Evolutionary conservation across 257 asterid genomes (phyloP).

Genomic region (Solanum pinnatisectum): DNA sequence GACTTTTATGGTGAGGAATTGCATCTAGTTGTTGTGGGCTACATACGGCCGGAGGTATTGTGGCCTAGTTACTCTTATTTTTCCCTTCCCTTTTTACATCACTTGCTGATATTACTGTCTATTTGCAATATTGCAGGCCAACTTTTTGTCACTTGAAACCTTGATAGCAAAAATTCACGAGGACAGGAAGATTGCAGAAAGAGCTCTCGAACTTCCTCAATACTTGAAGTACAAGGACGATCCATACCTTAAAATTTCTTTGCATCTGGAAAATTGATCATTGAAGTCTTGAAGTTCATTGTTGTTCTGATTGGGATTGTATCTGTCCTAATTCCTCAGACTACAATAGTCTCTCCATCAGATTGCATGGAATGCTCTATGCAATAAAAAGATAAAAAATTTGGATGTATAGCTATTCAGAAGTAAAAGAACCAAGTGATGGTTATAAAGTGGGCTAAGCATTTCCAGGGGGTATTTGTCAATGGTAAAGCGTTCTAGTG

Average conservation of each 20-base stretch:
- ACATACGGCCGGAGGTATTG: conserved; percentile 81
- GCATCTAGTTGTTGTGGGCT: conserved; percentile 73
- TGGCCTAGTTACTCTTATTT: neutral
- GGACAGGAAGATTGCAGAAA: conserved; percentile 58
- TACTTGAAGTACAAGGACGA: conserved; percentile 55
- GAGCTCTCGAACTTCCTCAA: conserved; percentile 60
- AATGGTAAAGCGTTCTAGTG: neutral
- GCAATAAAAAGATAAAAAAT: neutral
- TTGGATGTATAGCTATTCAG: neutral
- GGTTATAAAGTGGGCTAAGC: neutral
- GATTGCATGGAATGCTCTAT: neutral
- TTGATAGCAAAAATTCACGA: conserved; percentile 64
- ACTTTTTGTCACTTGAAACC: conserved; percentile 66
- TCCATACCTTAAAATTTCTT: conserved; percentile 28
- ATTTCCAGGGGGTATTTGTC: neutral
- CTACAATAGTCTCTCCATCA: neutral
- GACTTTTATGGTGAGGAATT: conserved; percentile 85
- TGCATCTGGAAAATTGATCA: conserved; percentile 3
- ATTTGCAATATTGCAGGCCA: conserved; percentile 29
- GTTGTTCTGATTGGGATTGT: neutral
- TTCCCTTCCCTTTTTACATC: neutral
- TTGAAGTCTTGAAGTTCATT: neutral
- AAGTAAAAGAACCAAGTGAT: neutral
- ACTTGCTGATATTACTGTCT: neutral
- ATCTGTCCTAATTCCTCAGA: neutral